phyloP scores from a whole-genome alignment of 2,329 filamentous ascomycete species.

The Cladophialophora yegresii region DNA sequence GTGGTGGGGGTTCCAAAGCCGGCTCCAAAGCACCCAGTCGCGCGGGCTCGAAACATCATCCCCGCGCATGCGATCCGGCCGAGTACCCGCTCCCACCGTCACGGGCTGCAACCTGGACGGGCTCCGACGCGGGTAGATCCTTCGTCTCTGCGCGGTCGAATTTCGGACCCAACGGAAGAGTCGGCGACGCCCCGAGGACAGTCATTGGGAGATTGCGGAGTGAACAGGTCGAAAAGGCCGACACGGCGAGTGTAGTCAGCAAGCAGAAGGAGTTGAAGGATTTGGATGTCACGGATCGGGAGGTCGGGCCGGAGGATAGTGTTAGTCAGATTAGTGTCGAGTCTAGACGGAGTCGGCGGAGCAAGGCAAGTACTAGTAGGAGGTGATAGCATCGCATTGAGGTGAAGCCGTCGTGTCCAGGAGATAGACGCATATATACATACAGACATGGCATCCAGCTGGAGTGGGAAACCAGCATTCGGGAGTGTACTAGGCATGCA shows the following conservation, averaged over 20 bases:
- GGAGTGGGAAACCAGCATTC: neutral
- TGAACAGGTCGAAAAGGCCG: conserved; percentile 4
- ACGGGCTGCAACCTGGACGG: conserved; percentile 34
- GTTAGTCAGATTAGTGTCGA: conserved; percentile 35
- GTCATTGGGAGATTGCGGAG: conserved; percentile 30
- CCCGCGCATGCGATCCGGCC: conserved; percentile 13
- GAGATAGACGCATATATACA: neutral
- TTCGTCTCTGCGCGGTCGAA: conserved; percentile 26
- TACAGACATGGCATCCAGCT: neutral
- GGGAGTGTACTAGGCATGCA: neutral
- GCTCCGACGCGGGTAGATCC: conserved; percentile 16
- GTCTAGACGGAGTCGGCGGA: conserved; percentile 19
- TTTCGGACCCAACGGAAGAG: conserved; percentile 9
- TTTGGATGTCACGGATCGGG: conserved; percentile 29
- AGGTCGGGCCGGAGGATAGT: conserved; percentile 36
- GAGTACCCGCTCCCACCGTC: conserved; percentile 32
- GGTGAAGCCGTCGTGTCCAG: neutral
- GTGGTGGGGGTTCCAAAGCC: conserved; percentile 5
- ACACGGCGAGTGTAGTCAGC: conserved; percentile 30
- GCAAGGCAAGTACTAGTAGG: conserved; percentile 18
- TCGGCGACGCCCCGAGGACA: conserved; percentile 23
- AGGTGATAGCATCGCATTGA: neutral
- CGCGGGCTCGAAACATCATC: conserved; percentile 7
- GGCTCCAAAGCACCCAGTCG: conserved; percentile 14
- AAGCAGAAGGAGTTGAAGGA: conserved; percentile 33